Conservation (phyloP, 1,284 basidiomycete genomes). For the Boletus semigastroideus region DNA sequence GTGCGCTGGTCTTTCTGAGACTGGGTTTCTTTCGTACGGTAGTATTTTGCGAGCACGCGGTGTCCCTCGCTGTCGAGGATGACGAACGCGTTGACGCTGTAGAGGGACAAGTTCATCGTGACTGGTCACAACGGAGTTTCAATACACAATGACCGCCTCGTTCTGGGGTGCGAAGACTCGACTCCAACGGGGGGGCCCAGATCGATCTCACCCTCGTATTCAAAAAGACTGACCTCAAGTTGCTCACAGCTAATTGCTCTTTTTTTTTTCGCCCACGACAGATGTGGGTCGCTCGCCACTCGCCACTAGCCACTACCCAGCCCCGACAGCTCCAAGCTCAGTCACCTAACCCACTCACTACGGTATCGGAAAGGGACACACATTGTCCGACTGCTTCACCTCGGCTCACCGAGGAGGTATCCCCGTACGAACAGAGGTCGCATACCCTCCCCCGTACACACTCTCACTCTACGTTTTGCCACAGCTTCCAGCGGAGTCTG, state of each 20-base stretch:
- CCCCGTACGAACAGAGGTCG: conserved; percentile 34
- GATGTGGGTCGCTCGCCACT: conserved; percentile 33
- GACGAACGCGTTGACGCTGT: conserved; percentile 84
- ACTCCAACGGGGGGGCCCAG: conserved; percentile 12
- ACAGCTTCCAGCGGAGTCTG: conserved; percentile 7
- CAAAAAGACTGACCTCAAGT: conserved; percentile 13
- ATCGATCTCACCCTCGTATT: conserved; percentile 13
- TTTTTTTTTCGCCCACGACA: too few species aligned
- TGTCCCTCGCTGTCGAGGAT: conserved; percentile 94
- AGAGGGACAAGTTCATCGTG: conserved; percentile 75
- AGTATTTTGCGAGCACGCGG: conserved; percentile 95
- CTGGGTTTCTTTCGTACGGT: conserved; percentile 67
- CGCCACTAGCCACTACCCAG: too few species aligned
- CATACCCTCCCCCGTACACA: conserved; percentile 21
- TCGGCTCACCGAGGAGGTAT: too few species aligned
- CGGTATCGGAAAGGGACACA: too few species aligned
- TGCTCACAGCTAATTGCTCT: conserved; percentile 36
- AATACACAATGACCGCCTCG: conserved; percentile 9
- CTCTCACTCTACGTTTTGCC: conserved; percentile 9
- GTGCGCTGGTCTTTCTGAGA: conserved; percentile 89
- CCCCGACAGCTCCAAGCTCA: background rate
- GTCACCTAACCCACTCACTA: background rate
- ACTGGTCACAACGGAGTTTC: conserved; percentile 27
- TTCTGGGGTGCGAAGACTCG: conserved; percentile 15
- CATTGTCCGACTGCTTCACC: too few species aligned